These are phyloP conservation scores for Coprinopsis cinerea DNA, from an alignment of 768 basidiomycete species.

Conservation along the genomic window DNA sequence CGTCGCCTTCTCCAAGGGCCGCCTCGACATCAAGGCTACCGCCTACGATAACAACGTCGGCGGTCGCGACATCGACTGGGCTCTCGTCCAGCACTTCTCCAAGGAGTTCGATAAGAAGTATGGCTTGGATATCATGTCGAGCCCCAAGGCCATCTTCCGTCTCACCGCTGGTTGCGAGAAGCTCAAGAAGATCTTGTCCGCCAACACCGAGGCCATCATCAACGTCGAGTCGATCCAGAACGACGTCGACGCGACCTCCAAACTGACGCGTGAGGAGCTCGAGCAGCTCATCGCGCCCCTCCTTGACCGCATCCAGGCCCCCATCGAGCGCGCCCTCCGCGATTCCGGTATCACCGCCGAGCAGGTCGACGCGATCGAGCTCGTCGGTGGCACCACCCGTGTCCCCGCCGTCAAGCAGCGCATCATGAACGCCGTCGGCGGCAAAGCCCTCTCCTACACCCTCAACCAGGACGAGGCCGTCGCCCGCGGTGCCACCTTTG, in stretches of 20 bases:
- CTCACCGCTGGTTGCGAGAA: slow-evolving; percentile 84
- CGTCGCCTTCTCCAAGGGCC: slow-evolving; percentile 92
- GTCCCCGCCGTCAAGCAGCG: slow-evolving; percentile 86
- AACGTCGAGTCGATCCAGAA: slow-evolving; percentile 96
- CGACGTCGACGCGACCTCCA: slow-evolving; percentile 89
- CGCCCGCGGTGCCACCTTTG: slow-evolving; percentile 93
- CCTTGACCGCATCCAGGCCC: slow-evolving; percentile 69
- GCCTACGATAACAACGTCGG: slow-evolving; percentile 93
- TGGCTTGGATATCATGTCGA: slow-evolving; percentile 92
- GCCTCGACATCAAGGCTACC: slow-evolving; percentile 78
- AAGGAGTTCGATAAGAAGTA: slow-evolving; percentile 93
- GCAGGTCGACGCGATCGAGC: slow-evolving; percentile 86
- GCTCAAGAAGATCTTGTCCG: slow-evolving; percentile 94
- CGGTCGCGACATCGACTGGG: slow-evolving; percentile 93
- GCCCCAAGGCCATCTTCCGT: slow-evolving; percentile 91
- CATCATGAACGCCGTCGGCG: slow-evolving; percentile 79
- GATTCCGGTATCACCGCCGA: slow-evolving; percentile 79
- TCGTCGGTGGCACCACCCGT: slow-evolving; percentile 91
- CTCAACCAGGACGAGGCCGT: slow-evolving; percentile 98
- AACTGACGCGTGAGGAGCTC: slow-evolving; percentile 75
- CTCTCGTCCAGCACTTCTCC: slow-evolving; percentile 84
- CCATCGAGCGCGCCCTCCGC: slow-evolving; percentile 71
- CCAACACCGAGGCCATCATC: slow-evolving; percentile 83
- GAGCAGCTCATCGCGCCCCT: slow-evolving; percentile 73
- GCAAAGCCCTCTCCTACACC: slow-evolving; percentile 82